These are phyloP conservation scores for Endoconidiophora laricicola DNA, from an alignment of 2,329 filamentous ascomycete genomes.

Conservation along the genomic window DNA sequence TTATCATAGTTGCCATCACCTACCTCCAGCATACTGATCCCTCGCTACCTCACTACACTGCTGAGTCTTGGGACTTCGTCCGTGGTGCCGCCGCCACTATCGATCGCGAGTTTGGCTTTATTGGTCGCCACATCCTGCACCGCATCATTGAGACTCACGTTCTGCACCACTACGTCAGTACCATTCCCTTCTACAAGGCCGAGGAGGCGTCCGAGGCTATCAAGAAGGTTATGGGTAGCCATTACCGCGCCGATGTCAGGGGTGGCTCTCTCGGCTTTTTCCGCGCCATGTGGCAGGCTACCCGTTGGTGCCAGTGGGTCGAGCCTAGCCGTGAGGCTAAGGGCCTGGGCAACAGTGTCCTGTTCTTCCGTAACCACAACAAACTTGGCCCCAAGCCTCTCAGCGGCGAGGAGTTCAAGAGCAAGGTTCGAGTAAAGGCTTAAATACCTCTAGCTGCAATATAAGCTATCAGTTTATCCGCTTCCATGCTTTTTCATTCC, in stretches of 20 bases:
- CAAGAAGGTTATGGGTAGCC: conserved; percentile 83
- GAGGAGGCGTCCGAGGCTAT: conserved; percentile 90
- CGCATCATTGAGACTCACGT: conserved; percentile 97
- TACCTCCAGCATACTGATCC: conserved; percentile 96
- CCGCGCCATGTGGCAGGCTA: conserved; percentile 60
- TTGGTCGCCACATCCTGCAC: conserved; percentile 79
- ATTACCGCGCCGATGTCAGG: conserved; percentile 74
- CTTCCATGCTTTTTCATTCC: too few relatives aligned
- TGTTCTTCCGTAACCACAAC: conserved; percentile 94
- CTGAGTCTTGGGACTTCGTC: conserved; percentile 77
- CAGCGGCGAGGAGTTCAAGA: conserved; percentile 3
- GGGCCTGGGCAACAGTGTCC: conserved; percentile 66
- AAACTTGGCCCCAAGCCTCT: conserved; percentile 47
- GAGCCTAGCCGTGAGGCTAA: conserved; percentile 72
- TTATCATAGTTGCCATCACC: conserved; percentile 70
- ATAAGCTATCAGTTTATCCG: too few relatives aligned
- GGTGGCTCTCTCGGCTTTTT: conserved; percentile 73
- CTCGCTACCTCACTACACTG: conserved; percentile 78
- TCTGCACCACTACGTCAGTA: conserved; percentile 91
- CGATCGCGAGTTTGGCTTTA: conserved; percentile 92
- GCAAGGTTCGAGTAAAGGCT: conserved; percentile 3
- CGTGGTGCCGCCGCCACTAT: conserved; percentile 91
- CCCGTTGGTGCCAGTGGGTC: conserved; percentile 90
- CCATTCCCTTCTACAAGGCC: conserved; percentile 78
- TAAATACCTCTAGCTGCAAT: not conserved